Conservation (phyloP, 2,329 filamentous ascomycete genomes). For the Diaporthe vexans region DNA sequence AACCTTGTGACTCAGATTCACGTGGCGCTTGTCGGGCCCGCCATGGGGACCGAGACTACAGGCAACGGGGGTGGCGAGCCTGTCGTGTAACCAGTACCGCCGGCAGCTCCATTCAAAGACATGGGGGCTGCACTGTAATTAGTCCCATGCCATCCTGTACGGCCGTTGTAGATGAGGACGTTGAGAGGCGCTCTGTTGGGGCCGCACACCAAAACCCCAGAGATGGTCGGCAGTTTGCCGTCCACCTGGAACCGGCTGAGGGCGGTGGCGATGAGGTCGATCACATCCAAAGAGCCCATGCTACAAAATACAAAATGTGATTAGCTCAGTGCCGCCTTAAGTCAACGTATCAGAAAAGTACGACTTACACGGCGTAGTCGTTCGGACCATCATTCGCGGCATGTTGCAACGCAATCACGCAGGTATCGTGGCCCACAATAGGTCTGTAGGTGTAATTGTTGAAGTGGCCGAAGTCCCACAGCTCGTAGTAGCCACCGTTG, state of each 20-base stretch:
- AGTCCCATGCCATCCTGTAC: not conserved
- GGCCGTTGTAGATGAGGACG: constrained; percentile 36
- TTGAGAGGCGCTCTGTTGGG: not conserved
- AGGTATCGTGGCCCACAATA: constrained; percentile 32
- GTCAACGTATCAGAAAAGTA: not conserved
- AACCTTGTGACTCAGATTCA: not conserved
- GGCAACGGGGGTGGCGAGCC: not conserved
- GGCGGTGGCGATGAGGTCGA: constrained; percentile 11
- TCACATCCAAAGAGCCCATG: constrained; percentile 35
- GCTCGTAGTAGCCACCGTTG: constrained; percentile 39
- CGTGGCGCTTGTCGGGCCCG: not conserved
- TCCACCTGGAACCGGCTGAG: not conserved
- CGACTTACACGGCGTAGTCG: constrained; percentile 36
- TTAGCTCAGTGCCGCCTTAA: not conserved
- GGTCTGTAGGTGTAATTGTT: constrained; percentile 24
- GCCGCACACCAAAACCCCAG: constrained; percentile 21
- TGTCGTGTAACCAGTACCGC: not conserved
- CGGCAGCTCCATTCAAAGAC: not conserved
- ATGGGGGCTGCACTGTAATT: not conserved
- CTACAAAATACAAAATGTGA: not conserved
- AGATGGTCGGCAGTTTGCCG: not conserved
- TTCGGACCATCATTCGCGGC: not conserved
- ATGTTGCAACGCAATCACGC: constrained; percentile 29
- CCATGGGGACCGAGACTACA: not conserved
- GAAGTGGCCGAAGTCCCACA: constrained; percentile 35